These are phyloP conservation scores for Tilletiopsis washingtonensis DNA, from an alignment of 1,284 basidiomycete species.

Conservation along the genomic window DNA sequence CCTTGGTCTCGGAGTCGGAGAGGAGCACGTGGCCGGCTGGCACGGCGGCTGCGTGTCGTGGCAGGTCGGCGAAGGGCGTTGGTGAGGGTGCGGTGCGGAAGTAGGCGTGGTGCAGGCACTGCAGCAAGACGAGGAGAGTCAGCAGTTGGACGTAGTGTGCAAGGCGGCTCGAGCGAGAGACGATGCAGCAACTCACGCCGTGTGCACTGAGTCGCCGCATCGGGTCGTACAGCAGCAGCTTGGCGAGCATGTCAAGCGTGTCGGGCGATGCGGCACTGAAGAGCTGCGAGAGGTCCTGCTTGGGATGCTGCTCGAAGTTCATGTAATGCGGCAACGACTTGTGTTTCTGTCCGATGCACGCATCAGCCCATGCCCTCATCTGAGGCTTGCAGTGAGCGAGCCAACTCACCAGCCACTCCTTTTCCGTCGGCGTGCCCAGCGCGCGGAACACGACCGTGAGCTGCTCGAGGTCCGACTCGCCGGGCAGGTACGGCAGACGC, in stretches of 20 bases:
- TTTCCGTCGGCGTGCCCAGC: constrained; percentile 86
- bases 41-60: constrained; percentile 27
- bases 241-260: constrained; percentile 71
- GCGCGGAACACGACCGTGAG: constrained; percentile 88
- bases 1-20: constrained; percentile 26
- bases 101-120: constrained; percentile 36
- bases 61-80: constrained; percentile 30
- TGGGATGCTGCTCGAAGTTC: constrained; percentile 56
- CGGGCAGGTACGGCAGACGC: constrained; percentile 83
- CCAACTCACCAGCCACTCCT: constrained; percentile 80
- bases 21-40: constrained; percentile 19
- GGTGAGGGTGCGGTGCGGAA: constrained; percentile 30
- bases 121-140: too few species aligned
- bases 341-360: constrained; percentile 58
- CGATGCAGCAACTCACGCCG: constrained; percentile 9
- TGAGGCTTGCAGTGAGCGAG: not conserved
- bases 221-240: constrained; percentile 79
- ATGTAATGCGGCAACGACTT: constrained; percentile 49
- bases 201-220: constrained; percentile 67
- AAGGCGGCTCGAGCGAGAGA: not conserved
- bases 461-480: constrained; percentile 92
- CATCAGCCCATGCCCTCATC: constrained; percentile 5
- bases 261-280: constrained; percentile 86
- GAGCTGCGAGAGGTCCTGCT: constrained; percentile 69
- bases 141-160: not conserved